A percentile compares a stretch with the other conserved stretches of the same genome.
These are phyloP conservation scores for Chiua sp. DNA, from an alignment of 1,284 basidiomycete genomes.

Conservation along the genomic window DNA sequence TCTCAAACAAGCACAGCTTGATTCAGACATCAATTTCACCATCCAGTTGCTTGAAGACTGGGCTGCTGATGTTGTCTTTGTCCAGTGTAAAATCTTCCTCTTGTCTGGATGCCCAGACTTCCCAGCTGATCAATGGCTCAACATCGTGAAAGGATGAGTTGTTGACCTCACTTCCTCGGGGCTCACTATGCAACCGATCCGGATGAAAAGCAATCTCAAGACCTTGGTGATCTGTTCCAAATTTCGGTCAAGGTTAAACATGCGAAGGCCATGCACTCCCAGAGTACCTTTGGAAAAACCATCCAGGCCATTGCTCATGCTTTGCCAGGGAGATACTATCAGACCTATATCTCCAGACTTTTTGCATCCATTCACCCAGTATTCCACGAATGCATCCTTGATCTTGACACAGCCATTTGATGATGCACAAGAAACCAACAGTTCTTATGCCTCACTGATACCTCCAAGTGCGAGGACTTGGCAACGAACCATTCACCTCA, in stretches of 20 bases:
- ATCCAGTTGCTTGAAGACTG: not conserved
- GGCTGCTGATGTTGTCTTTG: not conserved
- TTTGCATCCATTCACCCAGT: constrained; percentile 23
- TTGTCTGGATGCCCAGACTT: not conserved
- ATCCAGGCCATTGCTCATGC: constrained; percentile 25
- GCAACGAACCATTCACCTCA: constrained; percentile 19
- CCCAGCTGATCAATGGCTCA: constrained; percentile 5
- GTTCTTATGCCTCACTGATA: constrained; percentile 30
- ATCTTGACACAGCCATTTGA: constrained; percentile 35
- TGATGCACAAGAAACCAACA: constrained; percentile 25
- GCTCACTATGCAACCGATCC: constrained; percentile 1
- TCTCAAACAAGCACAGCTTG: no score
- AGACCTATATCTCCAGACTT: constrained; percentile 24
- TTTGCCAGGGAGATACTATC: constrained; percentile 36
- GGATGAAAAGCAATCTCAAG: constrained; percentile 4
- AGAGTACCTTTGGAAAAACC: constrained; percentile 33
- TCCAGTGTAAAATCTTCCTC: not conserved
- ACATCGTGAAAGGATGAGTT: constrained; percentile 3
- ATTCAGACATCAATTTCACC: no score
- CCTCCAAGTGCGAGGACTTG: constrained; percentile 23
- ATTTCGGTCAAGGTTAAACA: constrained; percentile 22
- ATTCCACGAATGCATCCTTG: constrained; percentile 28
- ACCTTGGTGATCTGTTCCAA: constrained; percentile 14
- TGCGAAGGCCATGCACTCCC: constrained; percentile 21
- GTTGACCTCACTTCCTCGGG: constrained; percentile 14